These are phyloP conservation scores for Boletus mariae DNA, from an alignment of 1,284 basidiomycete species.

Conservation along the genomic window DNA sequence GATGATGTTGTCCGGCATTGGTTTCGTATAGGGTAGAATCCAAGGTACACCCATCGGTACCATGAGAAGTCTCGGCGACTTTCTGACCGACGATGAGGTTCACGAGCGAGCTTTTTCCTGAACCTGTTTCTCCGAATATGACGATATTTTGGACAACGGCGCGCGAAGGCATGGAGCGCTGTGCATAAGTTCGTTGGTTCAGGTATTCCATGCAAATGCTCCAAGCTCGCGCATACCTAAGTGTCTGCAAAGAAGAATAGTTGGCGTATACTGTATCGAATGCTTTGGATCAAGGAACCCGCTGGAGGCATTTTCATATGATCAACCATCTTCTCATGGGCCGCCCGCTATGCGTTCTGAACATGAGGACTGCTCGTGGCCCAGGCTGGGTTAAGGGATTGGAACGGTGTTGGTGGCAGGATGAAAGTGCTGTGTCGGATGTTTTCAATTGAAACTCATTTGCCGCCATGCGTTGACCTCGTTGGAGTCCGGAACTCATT, in stretches of 20 bases:
- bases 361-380: slow-evolving; percentile 20
- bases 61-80: slow-evolving; percentile 26
- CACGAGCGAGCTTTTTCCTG: slow-evolving; percentile 33
- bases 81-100: slow-evolving; percentile 28
- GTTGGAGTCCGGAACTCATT: not conserved
- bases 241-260: slow-evolving; percentile 1
- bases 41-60: slow-evolving; percentile 30
- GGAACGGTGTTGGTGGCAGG: not conserved
- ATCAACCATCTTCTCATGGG: not conserved
- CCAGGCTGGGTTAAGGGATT: slow-evolving; percentile 5
- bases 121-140: slow-evolving; percentile 32
- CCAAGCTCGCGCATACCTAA: slow-evolving; percentile 15
- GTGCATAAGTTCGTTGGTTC: slow-evolving; percentile 5
- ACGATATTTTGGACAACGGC: slow-evolving; percentile 23
- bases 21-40: slow-evolving; percentile 26
- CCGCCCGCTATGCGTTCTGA: not conserved
- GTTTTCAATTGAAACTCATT: not conserved
- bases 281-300: not conserved
- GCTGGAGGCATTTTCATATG: not conserved
- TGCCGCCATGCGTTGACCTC: too few relatives aligned
- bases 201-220: not conserved
- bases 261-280: not conserved
- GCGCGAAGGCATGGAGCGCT: slow-evolving; percentile 17
- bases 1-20: slow-evolving; percentile 9
- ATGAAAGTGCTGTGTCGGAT: not conserved